phyloP scores from a whole-genome alignment of 768 basidiomycete species.

The Stropharia rugosoannulata region DNA sequence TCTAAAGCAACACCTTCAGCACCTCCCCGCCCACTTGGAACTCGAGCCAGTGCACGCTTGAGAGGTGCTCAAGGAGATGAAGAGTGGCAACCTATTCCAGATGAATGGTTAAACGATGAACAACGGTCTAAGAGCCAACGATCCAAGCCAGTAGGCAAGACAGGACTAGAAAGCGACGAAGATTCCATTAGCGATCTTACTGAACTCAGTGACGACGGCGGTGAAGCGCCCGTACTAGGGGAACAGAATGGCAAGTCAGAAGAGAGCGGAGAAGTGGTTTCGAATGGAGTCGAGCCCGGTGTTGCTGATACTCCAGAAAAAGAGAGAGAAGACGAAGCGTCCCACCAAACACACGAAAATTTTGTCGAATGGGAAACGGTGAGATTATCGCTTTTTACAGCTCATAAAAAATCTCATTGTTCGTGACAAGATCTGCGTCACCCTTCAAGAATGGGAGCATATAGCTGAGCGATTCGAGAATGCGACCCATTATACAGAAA shows the following conservation, averaged over 20 bases:
- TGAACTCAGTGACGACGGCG: conserved; percentile 59
- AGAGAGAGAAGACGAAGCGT: conserved; percentile 11
- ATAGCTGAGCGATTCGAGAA: conserved; percentile 74
- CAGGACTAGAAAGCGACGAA: conserved; percentile 61
- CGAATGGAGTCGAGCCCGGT: conserved; percentile 1
- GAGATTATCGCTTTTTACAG: conserved; percentile 23
- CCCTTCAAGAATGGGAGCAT: conserved; percentile 82
- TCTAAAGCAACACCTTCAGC: conserved; percentile 8
- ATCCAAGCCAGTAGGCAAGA: conserved; percentile 30
- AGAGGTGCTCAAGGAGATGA: conserved; percentile 55
- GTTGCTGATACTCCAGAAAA: conserved; percentile 4
- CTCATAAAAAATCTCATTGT: background rate
- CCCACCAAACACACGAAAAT: conserved; percentile 37
- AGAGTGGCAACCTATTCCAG: conserved; percentile 79
- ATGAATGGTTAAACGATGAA: conserved; percentile 60
- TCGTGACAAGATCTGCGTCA: conserved; percentile 68
- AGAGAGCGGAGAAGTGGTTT: background rate
- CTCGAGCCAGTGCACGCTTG: conserved; percentile 65
- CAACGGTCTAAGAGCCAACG: conserved; percentile 10
- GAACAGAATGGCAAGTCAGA: background rate
- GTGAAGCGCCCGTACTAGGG: background rate
- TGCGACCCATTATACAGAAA: conserved; percentile 79
- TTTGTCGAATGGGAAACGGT: conserved; percentile 95
- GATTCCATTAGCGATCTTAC: conserved; percentile 75
- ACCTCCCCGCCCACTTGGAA: conserved; percentile 44